phyloP scores from a whole-genome alignment of 129 eudicot species.

The Pseudognaphalium luteoalbum region DNA sequence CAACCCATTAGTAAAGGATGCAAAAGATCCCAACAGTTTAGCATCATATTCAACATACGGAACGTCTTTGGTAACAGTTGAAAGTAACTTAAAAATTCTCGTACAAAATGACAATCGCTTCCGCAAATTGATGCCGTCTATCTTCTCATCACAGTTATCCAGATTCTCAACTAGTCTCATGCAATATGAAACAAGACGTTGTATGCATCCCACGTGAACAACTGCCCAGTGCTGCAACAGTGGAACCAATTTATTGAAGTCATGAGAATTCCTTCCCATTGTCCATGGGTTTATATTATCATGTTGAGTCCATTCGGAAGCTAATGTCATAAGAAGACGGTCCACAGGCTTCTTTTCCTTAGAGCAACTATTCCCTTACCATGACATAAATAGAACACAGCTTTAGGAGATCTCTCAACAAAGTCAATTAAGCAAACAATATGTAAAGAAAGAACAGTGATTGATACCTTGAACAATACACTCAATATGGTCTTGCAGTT shows the following conservation, averaged over 20 bases:
- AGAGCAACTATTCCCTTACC: slow-evolving; percentile 64
- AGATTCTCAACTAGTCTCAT: slow-evolving; percentile 45
- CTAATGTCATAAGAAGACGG: slow-evolving; percentile 62
- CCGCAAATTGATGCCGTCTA: slow-evolving; percentile 43
- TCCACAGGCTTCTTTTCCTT: slow-evolving; percentile 67
- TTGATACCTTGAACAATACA: slow-evolving; percentile 77
- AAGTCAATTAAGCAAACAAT: slow-evolving; percentile 10
- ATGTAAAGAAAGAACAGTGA: background rate
- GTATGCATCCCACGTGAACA: slow-evolving; percentile 70
- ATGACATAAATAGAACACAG: slow-evolving; percentile 27
- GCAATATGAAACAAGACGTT: slow-evolving; percentile 59
- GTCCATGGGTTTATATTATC: slow-evolving; percentile 41
- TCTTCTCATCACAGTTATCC: slow-evolving; percentile 62
- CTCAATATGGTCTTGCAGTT: slow-evolving; percentile 52
- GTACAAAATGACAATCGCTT: slow-evolving; percentile 58
- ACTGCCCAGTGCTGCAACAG: slow-evolving; percentile 79
- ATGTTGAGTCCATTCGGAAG: slow-evolving; percentile 58
- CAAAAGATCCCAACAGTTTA: slow-evolving; percentile 49
- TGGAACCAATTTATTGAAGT: slow-evolving; percentile 49
- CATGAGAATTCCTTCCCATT: slow-evolving; percentile 48
- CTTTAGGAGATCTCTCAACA: slow-evolving; percentile 17
- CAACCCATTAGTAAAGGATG: slow-evolving; percentile 59
- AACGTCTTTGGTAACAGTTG: slow-evolving; percentile 52
- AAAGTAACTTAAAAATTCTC: slow-evolving; percentile 69
- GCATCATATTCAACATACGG: slow-evolving; percentile 58